phyloP scores from a whole-genome alignment of 116 monocot species.

The Iris pallida region DNA sequence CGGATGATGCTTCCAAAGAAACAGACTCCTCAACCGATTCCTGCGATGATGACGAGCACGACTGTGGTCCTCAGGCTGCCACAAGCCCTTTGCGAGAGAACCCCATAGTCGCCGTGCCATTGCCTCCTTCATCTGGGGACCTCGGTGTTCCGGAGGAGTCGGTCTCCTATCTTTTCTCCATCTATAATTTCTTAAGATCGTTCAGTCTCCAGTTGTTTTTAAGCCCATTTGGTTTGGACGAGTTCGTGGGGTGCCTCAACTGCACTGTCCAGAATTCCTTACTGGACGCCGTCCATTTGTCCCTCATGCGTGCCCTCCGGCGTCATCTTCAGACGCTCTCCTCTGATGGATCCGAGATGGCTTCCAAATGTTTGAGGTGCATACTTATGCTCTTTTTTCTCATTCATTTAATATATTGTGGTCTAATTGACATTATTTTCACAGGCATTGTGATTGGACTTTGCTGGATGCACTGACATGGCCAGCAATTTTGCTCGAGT shows the following conservation, averaged over 20 bases:
- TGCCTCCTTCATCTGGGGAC: slow-evolving; percentile 75
- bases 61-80: not conserved
- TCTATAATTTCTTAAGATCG: slow-evolving; percentile 76
- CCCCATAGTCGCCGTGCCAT: not conserved
- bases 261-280: slow-evolving; percentile 52
- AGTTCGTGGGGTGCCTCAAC: slow-evolving; percentile 68
- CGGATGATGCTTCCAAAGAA: slow-evolving; percentile 12
- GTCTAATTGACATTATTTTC: not conserved
- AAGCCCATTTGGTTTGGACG: slow-evolving; percentile 73
- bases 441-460: slow-evolving; percentile 59
- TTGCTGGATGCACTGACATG: slow-evolving; percentile 81
- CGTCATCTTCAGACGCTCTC: slow-evolving; percentile 63
- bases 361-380: slow-evolving; percentile 61
- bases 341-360: slow-evolving; percentile 46
- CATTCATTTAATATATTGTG: not conserved
- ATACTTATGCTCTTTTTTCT: not conserved
- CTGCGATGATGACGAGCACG: slow-evolving; percentile 17
- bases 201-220: slow-evolving; percentile 69
- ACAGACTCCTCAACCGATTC: slow-evolving; percentile 57
- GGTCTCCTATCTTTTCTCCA: slow-evolving; percentile 57
- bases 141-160: slow-evolving; percentile 57
- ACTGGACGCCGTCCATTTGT: slow-evolving; percentile 63
- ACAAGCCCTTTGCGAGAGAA: not conserved
- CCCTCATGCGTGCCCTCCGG: slow-evolving; percentile 57
- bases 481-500: slow-evolving; percentile 68